Conservation (phyloP, 2,329 filamentous ascomycete species). For the Tympanopsis confertula region DNA sequence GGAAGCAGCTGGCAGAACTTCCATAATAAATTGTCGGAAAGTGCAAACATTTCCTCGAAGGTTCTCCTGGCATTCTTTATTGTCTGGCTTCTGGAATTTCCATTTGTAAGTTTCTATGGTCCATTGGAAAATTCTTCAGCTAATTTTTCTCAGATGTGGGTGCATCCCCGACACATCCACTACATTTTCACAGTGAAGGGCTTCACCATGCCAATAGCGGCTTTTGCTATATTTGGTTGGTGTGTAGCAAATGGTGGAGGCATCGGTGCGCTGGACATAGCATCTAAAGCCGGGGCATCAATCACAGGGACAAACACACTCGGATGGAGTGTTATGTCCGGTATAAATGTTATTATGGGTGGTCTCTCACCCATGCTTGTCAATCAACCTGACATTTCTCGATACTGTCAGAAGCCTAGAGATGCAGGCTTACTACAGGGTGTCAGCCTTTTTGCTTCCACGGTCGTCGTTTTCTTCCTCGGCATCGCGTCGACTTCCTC, state of each 20-base stretch:
- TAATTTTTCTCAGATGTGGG: slow-evolving; percentile 12
- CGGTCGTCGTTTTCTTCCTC: slow-evolving; percentile 15
- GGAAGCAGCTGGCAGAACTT: slow-evolving; percentile 17
- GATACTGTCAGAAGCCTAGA: slow-evolving; percentile 17
- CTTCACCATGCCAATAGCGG: slow-evolving; percentile 18
- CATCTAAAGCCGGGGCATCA: slow-evolving; percentile 11
- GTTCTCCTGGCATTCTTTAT: slow-evolving; percentile 24
- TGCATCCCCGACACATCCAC: slow-evolving; percentile 21
- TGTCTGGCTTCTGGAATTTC: slow-evolving; percentile 23
- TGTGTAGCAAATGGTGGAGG: slow-evolving; percentile 14
- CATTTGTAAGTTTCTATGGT: slow-evolving; percentile 14
- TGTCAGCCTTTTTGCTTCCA: slow-evolving; percentile 10
- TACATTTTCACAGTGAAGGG: slow-evolving; percentile 22
- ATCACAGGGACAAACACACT: slow-evolving; percentile 13
- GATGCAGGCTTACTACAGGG: slow-evolving; percentile 18
- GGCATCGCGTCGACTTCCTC: slow-evolving; percentile 16
- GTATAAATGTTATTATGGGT: slow-evolving; percentile 25
- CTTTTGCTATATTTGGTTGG: slow-evolving; percentile 23
- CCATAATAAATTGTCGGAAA: slow-evolving; percentile 16
- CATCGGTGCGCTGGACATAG: slow-evolving; percentile 12
- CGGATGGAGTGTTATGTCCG: slow-evolving; percentile 23
- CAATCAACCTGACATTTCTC: slow-evolving; percentile 22
- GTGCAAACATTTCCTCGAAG: slow-evolving; percentile 18
- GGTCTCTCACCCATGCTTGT: slow-evolving; percentile 19
- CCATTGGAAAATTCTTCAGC: too few relatives aligned